Conservation (phyloP, 1,284 basidiomycete species). For the Tilletia walkeri region DNA sequence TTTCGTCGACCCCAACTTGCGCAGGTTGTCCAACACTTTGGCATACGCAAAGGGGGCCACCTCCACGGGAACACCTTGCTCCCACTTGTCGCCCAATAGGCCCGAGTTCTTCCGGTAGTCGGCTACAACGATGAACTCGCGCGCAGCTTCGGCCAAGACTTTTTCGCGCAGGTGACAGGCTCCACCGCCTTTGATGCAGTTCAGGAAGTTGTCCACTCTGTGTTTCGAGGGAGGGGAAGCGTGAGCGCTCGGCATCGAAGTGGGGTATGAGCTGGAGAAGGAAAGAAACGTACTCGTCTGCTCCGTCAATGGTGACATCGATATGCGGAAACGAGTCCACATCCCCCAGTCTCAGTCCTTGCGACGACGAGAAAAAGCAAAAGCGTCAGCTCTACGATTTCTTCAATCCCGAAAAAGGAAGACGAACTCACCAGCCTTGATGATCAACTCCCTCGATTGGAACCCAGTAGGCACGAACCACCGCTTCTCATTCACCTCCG, state of each 20-base stretch:
- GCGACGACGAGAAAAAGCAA: neutral
- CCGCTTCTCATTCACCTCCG: constrained; percentile 67
- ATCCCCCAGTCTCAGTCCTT: constrained; percentile 74
- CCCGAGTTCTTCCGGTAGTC: constrained; percentile 86
- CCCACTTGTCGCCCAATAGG: constrained; percentile 78
- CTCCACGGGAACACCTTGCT: constrained; percentile 87
- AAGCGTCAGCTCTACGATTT: neutral
- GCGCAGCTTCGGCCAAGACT: constrained; percentile 89
- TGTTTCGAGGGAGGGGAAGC: neutral
- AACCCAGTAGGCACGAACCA: constrained; percentile 66
- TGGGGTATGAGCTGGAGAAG: neutral
- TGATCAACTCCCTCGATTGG: constrained; percentile 92
- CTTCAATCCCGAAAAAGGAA: neutral
- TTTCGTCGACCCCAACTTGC: constrained; percentile 43
- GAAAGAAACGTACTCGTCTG: constrained; percentile 67
- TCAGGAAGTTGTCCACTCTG: constrained; percentile 81
- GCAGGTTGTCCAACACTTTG: constrained; percentile 60
- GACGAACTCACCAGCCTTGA: constrained; percentile 61
- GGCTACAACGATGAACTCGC: constrained; percentile 82
- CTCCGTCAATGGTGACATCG: constrained; percentile 95
- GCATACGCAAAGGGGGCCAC: constrained; percentile 94
- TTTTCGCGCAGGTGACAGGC: constrained; percentile 97
- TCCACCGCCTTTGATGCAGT: constrained; percentile 96
- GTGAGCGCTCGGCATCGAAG: too few relatives aligned
- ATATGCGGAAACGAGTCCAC: constrained; percentile 70